Evolutionary conservation across 257 asterid genomes (phyloP).

Genomic region (Linaria vulgaris): DNA sequence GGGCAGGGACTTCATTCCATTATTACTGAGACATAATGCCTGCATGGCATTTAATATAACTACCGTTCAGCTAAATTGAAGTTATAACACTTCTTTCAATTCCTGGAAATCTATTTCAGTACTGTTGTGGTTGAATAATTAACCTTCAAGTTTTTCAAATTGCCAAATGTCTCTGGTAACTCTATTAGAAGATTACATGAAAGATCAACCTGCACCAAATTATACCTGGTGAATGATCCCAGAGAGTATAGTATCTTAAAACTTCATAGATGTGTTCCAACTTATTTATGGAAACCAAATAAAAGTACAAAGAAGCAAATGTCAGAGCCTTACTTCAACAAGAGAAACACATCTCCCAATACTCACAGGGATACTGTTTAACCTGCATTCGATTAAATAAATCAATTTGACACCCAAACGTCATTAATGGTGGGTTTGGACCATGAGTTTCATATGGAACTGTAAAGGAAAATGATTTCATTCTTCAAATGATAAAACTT

Average conservation of each 20-base stretch:
- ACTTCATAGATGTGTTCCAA: neutral
- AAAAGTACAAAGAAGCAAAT: constrained; percentile 9
- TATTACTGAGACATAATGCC: constrained; percentile 73
- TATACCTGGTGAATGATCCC: constrained; percentile 24
- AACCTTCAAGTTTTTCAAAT: constrained; percentile 67
- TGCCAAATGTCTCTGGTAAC: constrained; percentile 69
- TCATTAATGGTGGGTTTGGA: neutral
- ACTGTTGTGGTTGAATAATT: constrained; percentile 6
- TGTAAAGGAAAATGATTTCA: neutral
- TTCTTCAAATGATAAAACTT: neutral
- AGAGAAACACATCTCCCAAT: constrained; percentile 74
- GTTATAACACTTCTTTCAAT: neutral
- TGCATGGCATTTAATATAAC: constrained; percentile 28
- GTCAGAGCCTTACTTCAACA: constrained; percentile 53
- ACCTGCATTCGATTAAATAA: constrained; percentile 50
- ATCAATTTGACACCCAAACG: constrained; percentile 17
- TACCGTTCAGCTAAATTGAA: neutral
- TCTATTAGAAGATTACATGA: constrained; percentile 74
- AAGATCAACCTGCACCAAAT: constrained; percentile 71
- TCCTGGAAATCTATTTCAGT: constrained; percentile 12
- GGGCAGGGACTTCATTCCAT: constrained; percentile 77
- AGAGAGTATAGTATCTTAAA: constrained; percentile 18
- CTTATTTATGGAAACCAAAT: neutral
- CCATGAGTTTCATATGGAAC: neutral
- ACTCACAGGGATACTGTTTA: constrained; percentile 56